These are phyloP conservation scores for Aspergillus awamori DNA, from an alignment of 2,329 filamentous ascomycete species.

Conservation along the genomic window DNA sequence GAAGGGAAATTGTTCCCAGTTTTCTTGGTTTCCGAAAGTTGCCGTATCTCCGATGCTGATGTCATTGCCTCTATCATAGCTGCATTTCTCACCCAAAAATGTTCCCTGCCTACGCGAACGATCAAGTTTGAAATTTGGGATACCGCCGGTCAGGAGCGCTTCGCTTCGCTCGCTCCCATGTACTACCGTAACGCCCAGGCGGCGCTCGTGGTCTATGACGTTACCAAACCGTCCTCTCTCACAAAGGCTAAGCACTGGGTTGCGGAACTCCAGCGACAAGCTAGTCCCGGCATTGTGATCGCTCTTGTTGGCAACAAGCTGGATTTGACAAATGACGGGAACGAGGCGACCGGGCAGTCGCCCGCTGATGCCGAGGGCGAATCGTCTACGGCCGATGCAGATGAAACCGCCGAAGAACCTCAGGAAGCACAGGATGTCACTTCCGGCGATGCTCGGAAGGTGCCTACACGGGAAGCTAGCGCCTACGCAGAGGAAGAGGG, in stretches of 20 bases:
- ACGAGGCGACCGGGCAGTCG: conserved; percentile 48
- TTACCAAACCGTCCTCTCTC: conserved; percentile 93
- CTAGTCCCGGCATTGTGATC: conserved; percentile 94
- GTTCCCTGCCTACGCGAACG: conserved; percentile 87
- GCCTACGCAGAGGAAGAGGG: conserved; percentile 93
- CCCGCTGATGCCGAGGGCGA: conserved; percentile 44
- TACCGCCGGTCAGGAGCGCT: conserved; percentile 95
- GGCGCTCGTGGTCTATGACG: conserved; percentile 96
- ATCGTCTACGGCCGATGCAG: conserved; percentile 32
- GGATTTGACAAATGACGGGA: conserved; percentile 70
- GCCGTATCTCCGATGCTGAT: conserved; percentile 12
- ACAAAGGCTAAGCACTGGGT: conserved; percentile 99
- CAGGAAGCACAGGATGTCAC: conserved; percentile 62
- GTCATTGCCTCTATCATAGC: conserved; percentile 56
- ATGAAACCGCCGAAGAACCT: conserved; percentile 52
- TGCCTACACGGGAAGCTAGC: conserved; percentile 88
- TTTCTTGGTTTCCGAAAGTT: not conserved
- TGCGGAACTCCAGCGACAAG: conserved; percentile 93
- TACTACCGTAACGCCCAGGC: conserved; percentile 99
- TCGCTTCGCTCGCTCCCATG: conserved; percentile 95
- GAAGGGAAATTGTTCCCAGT: not conserved
- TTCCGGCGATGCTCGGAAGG: conserved; percentile 76
- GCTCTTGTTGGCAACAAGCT: conserved; percentile 96
- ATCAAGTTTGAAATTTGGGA: conserved; percentile 89
- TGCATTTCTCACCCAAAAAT: conserved; percentile 98